Evolutionary conservation across 257 asterid species (phyloP).

Genomic region (Gardenia jasminoides): DNA sequence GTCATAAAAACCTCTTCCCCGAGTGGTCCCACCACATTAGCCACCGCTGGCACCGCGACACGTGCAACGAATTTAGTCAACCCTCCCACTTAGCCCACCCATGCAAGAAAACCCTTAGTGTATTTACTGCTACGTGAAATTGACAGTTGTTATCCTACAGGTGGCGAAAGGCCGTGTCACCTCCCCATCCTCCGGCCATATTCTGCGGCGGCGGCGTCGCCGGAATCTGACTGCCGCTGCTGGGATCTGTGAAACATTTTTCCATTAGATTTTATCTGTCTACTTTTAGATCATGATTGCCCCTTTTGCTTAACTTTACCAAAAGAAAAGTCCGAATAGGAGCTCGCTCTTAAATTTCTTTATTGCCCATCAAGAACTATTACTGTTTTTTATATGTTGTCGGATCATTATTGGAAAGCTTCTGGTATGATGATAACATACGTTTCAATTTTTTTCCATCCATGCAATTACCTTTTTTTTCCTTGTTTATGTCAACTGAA

Average conservation of each 20-base stretch:
- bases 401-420: conserved; percentile 16
- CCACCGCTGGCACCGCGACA: conserved; percentile 29
- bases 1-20: background rate
- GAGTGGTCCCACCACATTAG: conserved; percentile 31
- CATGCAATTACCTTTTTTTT: conserved; percentile 32
- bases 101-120: conserved; percentile 34
- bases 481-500: background rate
- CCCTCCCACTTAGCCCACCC: conserved; percentile 21
- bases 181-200: conserved; percentile 42
- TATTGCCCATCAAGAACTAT: conserved; percentile 1
- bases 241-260: conserved; percentile 48
- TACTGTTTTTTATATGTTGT: background rate
- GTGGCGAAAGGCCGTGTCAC: too few relatives aligned
- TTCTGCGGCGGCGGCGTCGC: conserved; percentile 41
- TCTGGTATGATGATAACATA: conserved; percentile 20
- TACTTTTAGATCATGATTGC: conserved; percentile 8
- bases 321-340: conserved; percentile 14
- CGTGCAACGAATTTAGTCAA: conserved; percentile 43
- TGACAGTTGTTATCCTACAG: conserved; percentile 21
- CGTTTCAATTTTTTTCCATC: conserved; percentile 22
- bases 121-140: conserved; percentile 26
- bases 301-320: conserved; percentile 8
- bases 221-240: conserved; percentile 50
- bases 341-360: conserved; percentile 20
- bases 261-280: conserved; percentile 15